phyloP scores from a whole-genome alignment of 768 basidiomycete genomes.

The Suillus brevipes region DNA sequence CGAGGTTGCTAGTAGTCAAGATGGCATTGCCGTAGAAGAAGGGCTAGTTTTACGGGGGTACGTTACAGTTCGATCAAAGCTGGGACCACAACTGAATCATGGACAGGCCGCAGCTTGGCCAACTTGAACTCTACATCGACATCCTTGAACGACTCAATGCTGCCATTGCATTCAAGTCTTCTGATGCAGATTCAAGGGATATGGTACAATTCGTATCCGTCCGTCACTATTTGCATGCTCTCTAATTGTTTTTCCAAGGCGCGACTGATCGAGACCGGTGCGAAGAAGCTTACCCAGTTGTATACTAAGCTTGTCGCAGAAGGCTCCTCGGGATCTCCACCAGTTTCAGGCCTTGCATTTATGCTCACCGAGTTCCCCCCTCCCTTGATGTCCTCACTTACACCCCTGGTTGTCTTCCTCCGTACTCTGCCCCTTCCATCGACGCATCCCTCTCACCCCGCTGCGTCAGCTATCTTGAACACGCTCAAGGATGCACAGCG shows the following conservation, averaged over 20 bases:
- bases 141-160: constrained; percentile 78
- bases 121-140: constrained; percentile 66
- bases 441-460: constrained; percentile 83
- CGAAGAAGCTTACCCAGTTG: constrained; percentile 77
- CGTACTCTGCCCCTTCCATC: constrained; percentile 73
- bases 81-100: background rate
- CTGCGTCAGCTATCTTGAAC: constrained; percentile 59
- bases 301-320: constrained; percentile 90
- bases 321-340: constrained; percentile 75
- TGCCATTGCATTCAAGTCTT: constrained; percentile 72
- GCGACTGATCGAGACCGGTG: constrained; percentile 79
- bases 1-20: constrained; percentile 72
- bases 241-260: constrained; percentile 37
- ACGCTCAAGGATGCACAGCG: constrained; percentile 76
- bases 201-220: constrained; percentile 39
- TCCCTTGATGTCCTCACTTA: constrained; percentile 50
- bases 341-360: constrained; percentile 58
- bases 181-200: constrained; percentile 54
- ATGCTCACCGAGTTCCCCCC: constrained; percentile 55
- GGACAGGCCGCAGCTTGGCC: constrained; percentile 66
- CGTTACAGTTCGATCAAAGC: constrained; percentile 7
- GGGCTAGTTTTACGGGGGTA: constrained; percentile 78
- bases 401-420: constrained; percentile 66
- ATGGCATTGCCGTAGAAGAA: constrained; percentile 76
- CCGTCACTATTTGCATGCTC: background rate